phyloP scores from a whole-genome alignment of 2,329 filamentous ascomycete species.

The Helicocarpus griseus region DNA sequence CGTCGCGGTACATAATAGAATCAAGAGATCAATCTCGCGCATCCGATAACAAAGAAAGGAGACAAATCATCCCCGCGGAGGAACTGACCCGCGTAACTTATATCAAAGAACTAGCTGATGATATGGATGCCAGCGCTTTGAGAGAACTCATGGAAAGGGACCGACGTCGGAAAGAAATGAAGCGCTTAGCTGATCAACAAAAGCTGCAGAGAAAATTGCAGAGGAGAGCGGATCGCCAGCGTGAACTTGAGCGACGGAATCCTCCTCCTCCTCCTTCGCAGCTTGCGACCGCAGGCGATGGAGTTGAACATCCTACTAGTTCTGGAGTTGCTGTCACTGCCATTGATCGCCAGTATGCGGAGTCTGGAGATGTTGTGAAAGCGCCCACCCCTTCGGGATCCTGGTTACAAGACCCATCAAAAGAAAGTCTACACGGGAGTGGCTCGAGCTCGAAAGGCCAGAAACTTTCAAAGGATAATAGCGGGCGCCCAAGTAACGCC shows the following conservation, averaged over 20 bases:
- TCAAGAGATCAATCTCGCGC: slow-evolving; percentile 39
- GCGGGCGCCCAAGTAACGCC: neutral
- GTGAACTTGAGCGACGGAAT: slow-evolving; percentile 44
- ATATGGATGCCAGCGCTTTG: slow-evolving; percentile 72
- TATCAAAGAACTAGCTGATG: slow-evolving; percentile 66
- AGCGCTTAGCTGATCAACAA: slow-evolving; percentile 60
- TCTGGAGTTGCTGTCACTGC: neutral
- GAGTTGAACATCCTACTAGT: neutral
- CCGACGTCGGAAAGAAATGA: slow-evolving; percentile 66
- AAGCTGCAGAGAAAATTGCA: slow-evolving; percentile 41
- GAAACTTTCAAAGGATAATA: neutral
- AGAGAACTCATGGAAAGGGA: slow-evolving; percentile 88
- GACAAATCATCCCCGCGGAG: slow-evolving; percentile 52
- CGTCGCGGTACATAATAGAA: slow-evolving; percentile 47
- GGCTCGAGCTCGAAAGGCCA: neutral
- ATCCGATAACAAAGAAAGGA: slow-evolving; percentile 43
- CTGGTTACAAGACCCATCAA: slow-evolving; percentile 26
- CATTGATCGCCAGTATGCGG: neutral
- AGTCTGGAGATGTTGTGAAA: neutral
- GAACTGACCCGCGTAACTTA: slow-evolving; percentile 50
- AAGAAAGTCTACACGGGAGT: slow-evolving; percentile 18
- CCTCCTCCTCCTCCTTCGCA: slow-evolving; percentile 1
- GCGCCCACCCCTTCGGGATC: slow-evolving; percentile 13
- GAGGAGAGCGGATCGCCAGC: slow-evolving; percentile 43
- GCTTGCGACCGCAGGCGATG: slow-evolving; percentile 5